Conservation (phyloP, 495 filamentous ascomycete genomes). For the Coniosporium apollinis region DNA sequence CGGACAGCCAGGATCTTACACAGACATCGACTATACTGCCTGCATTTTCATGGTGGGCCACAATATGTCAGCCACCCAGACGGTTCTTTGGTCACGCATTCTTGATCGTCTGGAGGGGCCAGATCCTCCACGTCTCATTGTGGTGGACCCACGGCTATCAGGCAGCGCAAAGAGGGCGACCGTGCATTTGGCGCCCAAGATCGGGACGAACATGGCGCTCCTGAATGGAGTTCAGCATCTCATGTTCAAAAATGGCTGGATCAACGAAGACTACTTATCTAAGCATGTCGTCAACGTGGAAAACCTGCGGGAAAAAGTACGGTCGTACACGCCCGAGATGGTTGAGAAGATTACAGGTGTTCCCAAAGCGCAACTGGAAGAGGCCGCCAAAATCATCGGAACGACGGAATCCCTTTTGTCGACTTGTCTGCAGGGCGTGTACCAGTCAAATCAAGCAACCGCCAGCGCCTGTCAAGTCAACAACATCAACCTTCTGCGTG, state of each 20-base stretch:
- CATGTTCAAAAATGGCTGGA: slow-evolving; percentile 8
- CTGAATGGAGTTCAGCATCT: slow-evolving; percentile 13
- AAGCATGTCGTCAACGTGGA: slow-evolving; percentile 9
- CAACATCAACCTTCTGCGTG: slow-evolving; percentile 10
- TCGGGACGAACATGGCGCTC: slow-evolving; percentile 11
- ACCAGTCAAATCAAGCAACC: slow-evolving; percentile 10
- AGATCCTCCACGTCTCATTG: slow-evolving; percentile 11
- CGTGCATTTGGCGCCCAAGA: slow-evolving; percentile 9
- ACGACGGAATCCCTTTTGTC: slow-evolving; percentile 7
- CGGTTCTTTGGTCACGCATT: slow-evolving; percentile 9
- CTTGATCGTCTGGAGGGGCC: slow-evolving; percentile 8
- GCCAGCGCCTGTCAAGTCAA: slow-evolving; percentile 10
- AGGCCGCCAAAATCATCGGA: slow-evolving; percentile 11
- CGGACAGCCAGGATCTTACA: neutral
- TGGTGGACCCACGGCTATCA: slow-evolving; percentile 9
- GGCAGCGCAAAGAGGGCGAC: slow-evolving; percentile 10
- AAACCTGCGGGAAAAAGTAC: slow-evolving; percentile 5
- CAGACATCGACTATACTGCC: slow-evolving; percentile 1
- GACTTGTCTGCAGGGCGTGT: slow-evolving; percentile 10
- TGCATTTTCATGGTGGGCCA: slow-evolving; percentile 1
- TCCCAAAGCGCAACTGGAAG: slow-evolving; percentile 2
- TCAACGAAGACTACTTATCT: slow-evolving; percentile 9
- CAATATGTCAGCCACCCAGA: slow-evolving; percentile 4
- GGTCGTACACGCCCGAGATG: slow-evolving; percentile 7
- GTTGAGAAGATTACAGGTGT: slow-evolving; percentile 11